Evolutionary conservation across 345 rosid species (phyloP).

Genomic region (Tarenaya hassleriana): DNA sequence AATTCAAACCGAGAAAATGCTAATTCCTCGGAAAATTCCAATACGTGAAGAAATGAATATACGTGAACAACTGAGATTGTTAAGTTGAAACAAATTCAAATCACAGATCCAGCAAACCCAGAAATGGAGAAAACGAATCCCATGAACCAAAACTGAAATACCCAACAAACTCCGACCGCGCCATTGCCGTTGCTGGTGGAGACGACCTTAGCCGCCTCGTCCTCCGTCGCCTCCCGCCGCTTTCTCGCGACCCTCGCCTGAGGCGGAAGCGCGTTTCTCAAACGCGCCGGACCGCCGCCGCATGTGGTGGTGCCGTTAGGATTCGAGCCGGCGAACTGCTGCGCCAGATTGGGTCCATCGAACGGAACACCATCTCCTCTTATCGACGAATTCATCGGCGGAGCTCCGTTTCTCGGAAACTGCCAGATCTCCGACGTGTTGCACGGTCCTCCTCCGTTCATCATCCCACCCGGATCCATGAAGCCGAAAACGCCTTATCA

Average conservation of each 20-base stretch:
- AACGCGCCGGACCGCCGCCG: conserved; percentile 30
- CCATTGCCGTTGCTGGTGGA: conserved; percentile 44
- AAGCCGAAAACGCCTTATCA: background rate
- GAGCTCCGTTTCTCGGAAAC: conserved; percentile 44
- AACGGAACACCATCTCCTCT: conserved; percentile 21
- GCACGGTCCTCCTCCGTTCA: conserved; percentile 42
- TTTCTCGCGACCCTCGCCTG: conserved; percentile 33
- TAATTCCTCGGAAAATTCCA: too few relatives aligned
- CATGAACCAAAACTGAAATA: background rate
- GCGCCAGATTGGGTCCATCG: conserved; percentile 30
- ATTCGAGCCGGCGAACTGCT: conserved; percentile 28
- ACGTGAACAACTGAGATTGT: background rate
- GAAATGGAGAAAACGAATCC: background rate
- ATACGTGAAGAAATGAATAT: background rate
- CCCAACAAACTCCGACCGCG: conserved; percentile 24
- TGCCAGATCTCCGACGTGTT: conserved; percentile 79
- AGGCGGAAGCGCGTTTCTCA: conserved; percentile 30
- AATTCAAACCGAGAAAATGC: too few relatives aligned
- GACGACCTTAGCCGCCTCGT: conserved; percentile 40
- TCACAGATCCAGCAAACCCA: conserved; percentile 11
- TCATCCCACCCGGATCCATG: conserved; percentile 76
- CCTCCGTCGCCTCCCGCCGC: conserved; percentile 37
- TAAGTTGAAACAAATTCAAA: background rate
- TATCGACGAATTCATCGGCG: conserved; percentile 25
- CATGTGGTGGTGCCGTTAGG: conserved; percentile 12